These are phyloP conservation scores for Gleditsia sinensis DNA, from an alignment of 306 rosid species.

Conservation along the genomic window DNA sequence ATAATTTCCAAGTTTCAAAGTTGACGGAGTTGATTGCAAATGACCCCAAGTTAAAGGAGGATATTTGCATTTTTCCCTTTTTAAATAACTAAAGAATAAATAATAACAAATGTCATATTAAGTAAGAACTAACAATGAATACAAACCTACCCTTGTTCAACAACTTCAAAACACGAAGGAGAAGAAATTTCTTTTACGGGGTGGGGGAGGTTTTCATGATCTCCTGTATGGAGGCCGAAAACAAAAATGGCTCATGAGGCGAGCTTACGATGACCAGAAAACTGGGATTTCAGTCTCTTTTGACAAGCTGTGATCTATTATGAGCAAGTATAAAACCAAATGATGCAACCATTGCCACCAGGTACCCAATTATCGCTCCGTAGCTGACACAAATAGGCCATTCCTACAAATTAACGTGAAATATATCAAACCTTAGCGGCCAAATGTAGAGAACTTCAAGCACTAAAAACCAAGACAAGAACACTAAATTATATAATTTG, in stretches of 20 bases:
- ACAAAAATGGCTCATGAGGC: not conserved
- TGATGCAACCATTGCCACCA: conserved; percentile 57
- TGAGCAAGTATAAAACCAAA: conserved; percentile 44
- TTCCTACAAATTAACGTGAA: conserved; percentile 55
- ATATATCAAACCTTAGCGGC: conserved; percentile 5
- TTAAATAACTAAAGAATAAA: not conserved
- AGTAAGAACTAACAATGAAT: not conserved
- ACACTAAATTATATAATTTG: not conserved
- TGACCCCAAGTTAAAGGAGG: no score
- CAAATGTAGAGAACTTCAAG: not conserved
- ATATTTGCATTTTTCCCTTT: no score
- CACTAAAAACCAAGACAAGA: not conserved
- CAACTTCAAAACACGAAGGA: not conserved
- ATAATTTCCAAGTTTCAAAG: no score
- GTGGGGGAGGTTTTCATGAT: not conserved
- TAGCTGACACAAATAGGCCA: conserved; percentile 93
- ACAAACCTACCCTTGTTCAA: not conserved
- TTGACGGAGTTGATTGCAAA: no score
- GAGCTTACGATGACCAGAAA: not conserved
- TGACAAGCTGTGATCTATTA: conserved; percentile 45
- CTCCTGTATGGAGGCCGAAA: no score
- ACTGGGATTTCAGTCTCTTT: conserved; percentile 55
- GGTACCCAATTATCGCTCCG: conserved; percentile 73
- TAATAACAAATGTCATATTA: not conserved
- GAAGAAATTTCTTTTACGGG: not conserved